phyloP scores from a whole-genome alignment of 2,329 filamentous ascomycete species.

The Aspergillus neoniger region DNA sequence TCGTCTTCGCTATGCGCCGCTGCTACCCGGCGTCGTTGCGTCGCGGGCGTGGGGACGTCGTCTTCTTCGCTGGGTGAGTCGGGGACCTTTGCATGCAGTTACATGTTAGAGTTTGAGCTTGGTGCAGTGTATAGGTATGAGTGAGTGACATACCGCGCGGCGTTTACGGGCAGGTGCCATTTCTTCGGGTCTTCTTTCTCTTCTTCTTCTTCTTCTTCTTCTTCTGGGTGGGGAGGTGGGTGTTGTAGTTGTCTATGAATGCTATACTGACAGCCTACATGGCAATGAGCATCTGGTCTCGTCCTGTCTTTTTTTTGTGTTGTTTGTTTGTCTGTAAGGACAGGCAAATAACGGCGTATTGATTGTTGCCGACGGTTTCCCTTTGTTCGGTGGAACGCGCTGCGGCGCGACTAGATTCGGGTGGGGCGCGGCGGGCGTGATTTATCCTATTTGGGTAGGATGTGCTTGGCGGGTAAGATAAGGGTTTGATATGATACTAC shows the following conservation, averaged over 20 bases:
- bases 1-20: background rate
- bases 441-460: constrained; percentile 22
- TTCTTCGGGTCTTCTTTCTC: background rate
- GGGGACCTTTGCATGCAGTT: constrained; percentile 1
- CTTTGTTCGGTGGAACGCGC: constrained; percentile 18
- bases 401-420: background rate
- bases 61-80: constrained; percentile 16
- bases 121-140: background rate
- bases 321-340: background rate
- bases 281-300: background rate
- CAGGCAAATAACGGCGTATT: background rate
- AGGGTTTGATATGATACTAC: background rate
- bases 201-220: background rate
- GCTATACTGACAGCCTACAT: background rate
- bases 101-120: background rate
- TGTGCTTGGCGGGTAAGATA: background rate
- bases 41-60: constrained; percentile 8
- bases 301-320: background rate
- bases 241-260: too few species aligned
- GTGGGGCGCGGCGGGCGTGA: constrained; percentile 17
- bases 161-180: constrained; percentile 36
- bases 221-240: background rate
- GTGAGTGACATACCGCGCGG: constrained; percentile 27
- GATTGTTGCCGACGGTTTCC: background rate
- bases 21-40: constrained; percentile 19